phyloP scores from a whole-genome alignment of 345 rosid species.

The Eutrema japonicum region DNA sequence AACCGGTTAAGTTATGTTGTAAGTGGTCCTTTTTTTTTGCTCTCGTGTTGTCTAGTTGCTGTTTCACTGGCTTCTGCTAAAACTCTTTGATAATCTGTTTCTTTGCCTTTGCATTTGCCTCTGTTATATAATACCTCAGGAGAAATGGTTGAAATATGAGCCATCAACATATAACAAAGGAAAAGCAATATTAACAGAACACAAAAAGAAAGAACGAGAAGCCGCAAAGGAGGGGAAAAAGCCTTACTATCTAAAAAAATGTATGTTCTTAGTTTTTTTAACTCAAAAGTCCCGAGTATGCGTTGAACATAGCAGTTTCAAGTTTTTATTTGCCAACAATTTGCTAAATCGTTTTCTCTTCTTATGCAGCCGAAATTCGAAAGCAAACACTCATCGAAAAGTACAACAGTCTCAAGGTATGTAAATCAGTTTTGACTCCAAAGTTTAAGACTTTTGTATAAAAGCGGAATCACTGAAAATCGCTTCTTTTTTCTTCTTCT shows the following conservation, averaged over 20 bases:
- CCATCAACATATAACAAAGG: constrained; percentile 65
- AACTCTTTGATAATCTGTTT: constrained; percentile 21
- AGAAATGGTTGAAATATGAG: constrained; percentile 70
- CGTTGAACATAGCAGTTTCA: constrained; percentile 12
- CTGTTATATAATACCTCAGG: constrained; percentile 47
- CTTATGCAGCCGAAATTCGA: constrained; percentile 77
- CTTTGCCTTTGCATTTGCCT: neutral
- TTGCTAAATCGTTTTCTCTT: constrained; percentile 36
- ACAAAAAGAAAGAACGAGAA: constrained; percentile 87
- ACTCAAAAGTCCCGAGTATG: neutral
- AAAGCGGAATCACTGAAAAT: constrained; percentile 30
- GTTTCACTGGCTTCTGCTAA: neutral
- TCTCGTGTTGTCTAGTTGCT: neutral
- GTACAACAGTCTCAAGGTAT: constrained; percentile 77
- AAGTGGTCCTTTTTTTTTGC: constrained; percentile 43
- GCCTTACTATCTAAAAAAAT: constrained; percentile 87
- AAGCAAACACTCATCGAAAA: constrained; percentile 73
- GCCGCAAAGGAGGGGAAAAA: constrained; percentile 83
- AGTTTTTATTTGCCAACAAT: neutral
- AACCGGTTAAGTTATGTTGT: constrained; percentile 58
- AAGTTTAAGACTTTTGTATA: constrained; percentile 11
- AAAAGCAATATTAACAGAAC: constrained; percentile 64
- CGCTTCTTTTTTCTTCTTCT: neutral
- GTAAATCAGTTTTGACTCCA: constrained; percentile 14
- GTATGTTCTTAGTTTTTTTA: constrained; percentile 41